Conservation (phyloP, 2,329 filamentous ascomycete species). For the Neoarthrinium moseri region DNA sequence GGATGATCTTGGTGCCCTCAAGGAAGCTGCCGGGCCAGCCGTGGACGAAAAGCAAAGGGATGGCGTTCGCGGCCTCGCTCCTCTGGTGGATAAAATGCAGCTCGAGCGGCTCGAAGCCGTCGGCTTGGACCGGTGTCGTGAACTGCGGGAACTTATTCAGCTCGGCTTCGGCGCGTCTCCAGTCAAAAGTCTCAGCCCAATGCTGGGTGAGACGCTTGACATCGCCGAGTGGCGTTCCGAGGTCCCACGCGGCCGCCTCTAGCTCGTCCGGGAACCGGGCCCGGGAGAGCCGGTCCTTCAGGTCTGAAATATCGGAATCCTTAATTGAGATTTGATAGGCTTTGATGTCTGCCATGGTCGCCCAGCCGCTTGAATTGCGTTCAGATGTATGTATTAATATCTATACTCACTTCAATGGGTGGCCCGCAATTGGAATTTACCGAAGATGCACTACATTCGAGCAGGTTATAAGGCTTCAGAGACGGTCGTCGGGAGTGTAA, state of each 20-base stretch:
- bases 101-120: slow-evolving; percentile 56
- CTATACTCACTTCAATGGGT: too few species aligned
- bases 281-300: slow-evolving; percentile 53
- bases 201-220: slow-evolving; percentile 55
- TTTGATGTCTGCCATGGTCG: slow-evolving; percentile 25
- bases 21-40: slow-evolving; percentile 58
- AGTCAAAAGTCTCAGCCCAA: slow-evolving; percentile 60
- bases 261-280: slow-evolving; percentile 58
- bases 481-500: too few species aligned
- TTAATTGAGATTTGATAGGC: slow-evolving; percentile 51
- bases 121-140: slow-evolving; percentile 48
- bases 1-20: slow-evolving; percentile 55
- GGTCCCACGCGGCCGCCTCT: slow-evolving; percentile 50
- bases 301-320: slow-evolving; percentile 46
- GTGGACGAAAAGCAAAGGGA: slow-evolving; percentile 26
- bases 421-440: too few species aligned
- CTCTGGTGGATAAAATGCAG: slow-evolving; percentile 61
- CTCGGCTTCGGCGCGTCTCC: slow-evolving; percentile 56
- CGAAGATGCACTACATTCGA: too few species aligned
- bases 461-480: too few species aligned
- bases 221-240: slow-evolving; percentile 59
- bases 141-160: slow-evolving; percentile 63
- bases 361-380: neutral
- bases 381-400: too few species aligned
- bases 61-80: slow-evolving; percentile 43